Evolutionary conservation across 768 basidiomycete species (phyloP), one percentile per base, ranked within the genome.

Genomic region (Crepidotus variabilis): DNA sequence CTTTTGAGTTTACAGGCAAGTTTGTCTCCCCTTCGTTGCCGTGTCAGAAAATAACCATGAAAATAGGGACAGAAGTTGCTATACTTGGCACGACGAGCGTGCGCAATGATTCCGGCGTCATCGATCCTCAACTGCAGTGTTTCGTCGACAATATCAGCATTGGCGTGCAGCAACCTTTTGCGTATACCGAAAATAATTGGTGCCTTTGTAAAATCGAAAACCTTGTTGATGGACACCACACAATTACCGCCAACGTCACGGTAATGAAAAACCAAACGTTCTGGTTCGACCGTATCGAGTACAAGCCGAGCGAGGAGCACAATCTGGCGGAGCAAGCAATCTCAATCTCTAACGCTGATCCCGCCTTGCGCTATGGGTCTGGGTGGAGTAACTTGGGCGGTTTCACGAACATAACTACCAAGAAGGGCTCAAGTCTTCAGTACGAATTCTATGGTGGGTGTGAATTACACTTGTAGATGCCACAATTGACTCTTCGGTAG

Each of bases 1-100:
- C 65, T 1, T 71, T 69, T 34, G 54, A 56, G 1, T 71, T 69
- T 55, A 52, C 51, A 51, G 71, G 70, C 68, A 24, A 14, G 64
- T 21, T 39, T 14, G 16, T 3, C 28, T 28, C 28, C 28, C 36
- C n/a, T 6, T 14, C 6, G 23, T 7, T 23, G 2, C 13, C 50
- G 20, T 9, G 47, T 16, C 20, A 8, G 20, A 52, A 7, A 33
- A 6, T 21, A 6, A 23, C 22, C 51, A 22, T 7, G 16, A 16
- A 32, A 13, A 13, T 21, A 39, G 48, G 22, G 2, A 43, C 32
- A 23, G 50, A 45, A 2, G 22, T 51, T 21, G n/a, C 45, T 21
- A 16, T 33, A 11, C n/a, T 52, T 20, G 56, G 59, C 8, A 2
- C 59, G 9, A 60, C 47, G 23, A 46, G 51, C 13, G 23, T 58